A percentile compares a stretch with the other conserved stretches of the same genome.
Conservation (phyloP, 257 asterid species). For the Penstemon newberryi region DNA sequence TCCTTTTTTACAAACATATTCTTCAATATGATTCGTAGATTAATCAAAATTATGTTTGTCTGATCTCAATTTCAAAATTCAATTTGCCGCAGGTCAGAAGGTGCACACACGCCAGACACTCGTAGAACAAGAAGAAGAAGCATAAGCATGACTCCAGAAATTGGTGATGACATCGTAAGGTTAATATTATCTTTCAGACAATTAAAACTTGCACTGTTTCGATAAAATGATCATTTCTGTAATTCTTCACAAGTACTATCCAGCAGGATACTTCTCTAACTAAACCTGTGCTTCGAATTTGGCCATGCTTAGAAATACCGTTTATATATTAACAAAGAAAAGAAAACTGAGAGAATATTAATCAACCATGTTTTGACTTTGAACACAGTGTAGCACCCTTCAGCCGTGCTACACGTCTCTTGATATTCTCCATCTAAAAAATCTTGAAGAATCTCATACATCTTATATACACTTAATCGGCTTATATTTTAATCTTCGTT, state of each 20-base stretch:
- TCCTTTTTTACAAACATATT: not conserved
- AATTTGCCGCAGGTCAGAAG: constrained; percentile 71
- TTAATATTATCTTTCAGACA: constrained; percentile 39
- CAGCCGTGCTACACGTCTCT: too few relatives aligned
- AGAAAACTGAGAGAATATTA: too few relatives aligned
- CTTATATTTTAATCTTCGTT: not conserved
- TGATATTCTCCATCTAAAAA: too few relatives aligned
- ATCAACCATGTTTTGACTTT: too few relatives aligned
- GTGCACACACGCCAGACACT: constrained; percentile 72
- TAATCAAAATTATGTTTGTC: not conserved
- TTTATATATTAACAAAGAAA: too few relatives aligned
- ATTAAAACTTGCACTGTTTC: constrained; percentile 16
- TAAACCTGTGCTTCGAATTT: not conserved
- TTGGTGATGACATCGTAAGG: constrained; percentile 99
- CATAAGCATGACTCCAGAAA: constrained; percentile 95
- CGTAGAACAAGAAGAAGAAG: constrained; percentile 91
- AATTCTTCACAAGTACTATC: constrained; percentile 1
- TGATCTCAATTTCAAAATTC: constrained; percentile 18
- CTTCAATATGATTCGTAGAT: constrained; percentile 10
- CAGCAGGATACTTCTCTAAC: constrained; percentile 3
- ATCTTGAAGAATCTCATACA: too few relatives aligned
- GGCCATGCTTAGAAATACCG: too few relatives aligned
- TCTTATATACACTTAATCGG: too few relatives aligned
- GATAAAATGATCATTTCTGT: constrained; percentile 8
- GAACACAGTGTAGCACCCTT: too few relatives aligned